A percentile compares a stretch with the other conserved stretches of the same genome.
phyloP scores from a whole-genome alignment of 2,329 filamentous ascomycete species.

The Lachnellula cervina region DNA sequence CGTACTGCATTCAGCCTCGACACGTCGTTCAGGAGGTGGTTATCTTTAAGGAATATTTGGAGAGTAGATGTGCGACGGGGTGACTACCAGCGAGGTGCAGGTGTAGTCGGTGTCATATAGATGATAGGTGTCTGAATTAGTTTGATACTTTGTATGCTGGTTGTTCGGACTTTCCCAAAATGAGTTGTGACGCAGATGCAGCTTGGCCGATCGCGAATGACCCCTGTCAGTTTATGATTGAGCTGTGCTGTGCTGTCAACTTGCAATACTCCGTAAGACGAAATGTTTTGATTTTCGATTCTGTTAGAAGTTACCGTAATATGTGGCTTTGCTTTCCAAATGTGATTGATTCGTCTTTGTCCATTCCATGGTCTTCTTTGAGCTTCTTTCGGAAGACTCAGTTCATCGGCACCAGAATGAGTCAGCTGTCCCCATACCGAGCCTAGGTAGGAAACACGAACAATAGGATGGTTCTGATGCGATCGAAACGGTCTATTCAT shows the following conservation, averaged over 20 bases:
- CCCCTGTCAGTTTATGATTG: neutral
- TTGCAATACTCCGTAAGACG: too few relatives aligned
- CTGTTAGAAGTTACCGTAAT: neutral
- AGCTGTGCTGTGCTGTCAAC: too few relatives aligned
- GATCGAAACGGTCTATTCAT: neutral
- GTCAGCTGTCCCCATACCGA: too few relatives aligned
- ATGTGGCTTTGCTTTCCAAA: neutral
- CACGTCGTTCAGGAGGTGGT: neutral
- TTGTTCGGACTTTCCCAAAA: neutral
- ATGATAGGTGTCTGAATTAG: neutral
- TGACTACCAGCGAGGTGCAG: too few relatives aligned
- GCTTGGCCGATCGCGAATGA: neutral
- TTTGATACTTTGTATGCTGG: neutral
- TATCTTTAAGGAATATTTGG: neutral
- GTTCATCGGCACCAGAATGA: too few relatives aligned
- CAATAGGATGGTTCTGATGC: too few relatives aligned
- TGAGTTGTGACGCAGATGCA: neutral
- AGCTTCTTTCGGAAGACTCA: neutral
- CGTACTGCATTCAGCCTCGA: neutral
- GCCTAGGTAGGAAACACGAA: neutral
- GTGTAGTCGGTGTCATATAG: too few relatives aligned
- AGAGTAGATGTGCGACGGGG: too few relatives aligned
- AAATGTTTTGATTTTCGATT: too few relatives aligned
- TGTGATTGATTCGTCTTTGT: neutral
- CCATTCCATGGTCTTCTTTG: constrained; percentile 1